Conservation (phyloP, 2,329 filamentous ascomycete species). For the Beauveria pseudobassiana region DNA sequence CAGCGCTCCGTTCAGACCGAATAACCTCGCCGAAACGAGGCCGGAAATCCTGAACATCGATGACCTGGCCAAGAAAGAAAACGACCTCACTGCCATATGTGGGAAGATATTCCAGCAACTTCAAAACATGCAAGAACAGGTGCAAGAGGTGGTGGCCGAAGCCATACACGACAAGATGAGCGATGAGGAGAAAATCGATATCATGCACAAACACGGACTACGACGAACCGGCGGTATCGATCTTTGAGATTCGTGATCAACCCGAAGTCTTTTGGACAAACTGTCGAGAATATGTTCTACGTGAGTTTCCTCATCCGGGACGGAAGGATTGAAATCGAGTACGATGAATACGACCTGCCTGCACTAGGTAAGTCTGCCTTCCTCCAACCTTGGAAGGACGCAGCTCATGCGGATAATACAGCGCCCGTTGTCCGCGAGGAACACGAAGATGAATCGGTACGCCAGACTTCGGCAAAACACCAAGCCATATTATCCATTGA, state of each 20-base stretch:
- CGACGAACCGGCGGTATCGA: conserved; percentile 64
- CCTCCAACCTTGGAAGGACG: background rate
- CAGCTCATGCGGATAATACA: conserved; percentile 13
- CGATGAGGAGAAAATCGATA: conserved; percentile 36
- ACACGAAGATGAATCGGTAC: conserved; percentile 36
- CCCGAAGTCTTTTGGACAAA: conserved; percentile 84
- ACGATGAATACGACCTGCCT: conserved; percentile 68
- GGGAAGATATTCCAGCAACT: conserved; percentile 63
- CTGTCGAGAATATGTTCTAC: conserved; percentile 95
- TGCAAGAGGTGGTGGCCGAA: conserved; percentile 38
- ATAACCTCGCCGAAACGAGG: conserved; percentile 60
- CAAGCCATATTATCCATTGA: conserved; percentile 88
- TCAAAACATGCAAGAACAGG: conserved; percentile 36
- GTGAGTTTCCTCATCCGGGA: conserved; percentile 90
- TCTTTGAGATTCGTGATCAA: conserved; percentile 87
- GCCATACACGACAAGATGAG: conserved; percentile 38
- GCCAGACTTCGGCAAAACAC: conserved; percentile 56
- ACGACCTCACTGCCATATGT: conserved; percentile 73
- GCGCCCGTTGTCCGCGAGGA: conserved; percentile 34
- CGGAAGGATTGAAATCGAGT: conserved; percentile 65
- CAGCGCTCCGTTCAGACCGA: conserved; percentile 60
- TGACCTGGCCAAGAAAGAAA: conserved; percentile 70
- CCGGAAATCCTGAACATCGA: conserved; percentile 71
- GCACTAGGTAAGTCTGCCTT: conserved; percentile 60
- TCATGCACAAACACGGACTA: conserved; percentile 61